Base-by-base conservation (phyloP, 78 protist species). In the Isochrysis galbana region DNA sequence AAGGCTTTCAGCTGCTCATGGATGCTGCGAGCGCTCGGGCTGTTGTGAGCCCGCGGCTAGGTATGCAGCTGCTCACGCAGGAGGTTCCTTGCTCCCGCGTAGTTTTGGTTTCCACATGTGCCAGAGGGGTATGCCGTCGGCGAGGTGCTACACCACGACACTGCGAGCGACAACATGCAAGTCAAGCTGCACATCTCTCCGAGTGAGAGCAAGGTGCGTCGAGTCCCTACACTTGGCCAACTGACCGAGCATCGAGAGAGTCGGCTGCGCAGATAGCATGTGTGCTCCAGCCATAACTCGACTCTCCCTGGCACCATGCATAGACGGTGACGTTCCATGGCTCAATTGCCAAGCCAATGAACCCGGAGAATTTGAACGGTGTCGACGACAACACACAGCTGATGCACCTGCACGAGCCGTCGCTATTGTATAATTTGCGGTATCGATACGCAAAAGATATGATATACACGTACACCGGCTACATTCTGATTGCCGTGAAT, bases 311-410 rank as follows among this genome's bases (percentile, higher is more conserved):
- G n/a, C n/a, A n/a, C n/a, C n/a, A n/a, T n/a, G 74, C 74, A 2
- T 21, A 25, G 80, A n/a, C 7, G 29, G 7, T 34, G 10, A 17
- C 10, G 29, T 70, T 70, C 39, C 80, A 2, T 32, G 80, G 10
- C 41, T 23, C 41, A 3, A 14, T n/a, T 2, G 84, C 84, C 55
- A 44, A 44, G 54, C 88, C 88, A 38, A 38, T 80, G 44, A 80
- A 80, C 93, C 98, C 98, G 78, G 90, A 95, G 78, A 95, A 94
- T 91, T 95, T 95, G 55, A 96, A 97, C 70, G 97, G 97, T 92
- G 98, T 94, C 23, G 97, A 95, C 72, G 98, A 97, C 95, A 96
- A 95, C 96, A 95, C 98, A 54, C 95, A 94, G 94, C 91, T 97
- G 41, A 83, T 97, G 42, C 92, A 97, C 92, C 95, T 97, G 70